Evolutionary conservation across 192 early-diverging fungal genomes (phyloP).

Genomic region (Umbelopsis vinacea): DNA sequence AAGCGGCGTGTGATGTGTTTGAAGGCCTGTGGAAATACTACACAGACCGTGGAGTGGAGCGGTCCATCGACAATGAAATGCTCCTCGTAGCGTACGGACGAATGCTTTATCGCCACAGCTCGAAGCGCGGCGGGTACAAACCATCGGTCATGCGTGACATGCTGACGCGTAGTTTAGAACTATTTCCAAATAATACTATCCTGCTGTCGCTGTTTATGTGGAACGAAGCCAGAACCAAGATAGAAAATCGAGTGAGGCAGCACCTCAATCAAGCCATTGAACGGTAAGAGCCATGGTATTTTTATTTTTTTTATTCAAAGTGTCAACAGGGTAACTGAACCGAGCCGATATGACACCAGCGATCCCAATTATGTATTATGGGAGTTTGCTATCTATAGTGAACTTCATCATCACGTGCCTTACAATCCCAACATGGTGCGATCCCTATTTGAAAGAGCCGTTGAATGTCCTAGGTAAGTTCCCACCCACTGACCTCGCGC

Average conservation of each 20-base stretch:
- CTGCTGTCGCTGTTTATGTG: conserved; percentile 59
- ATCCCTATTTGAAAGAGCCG: conserved; percentile 60
- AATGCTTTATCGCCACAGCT: conserved; percentile 39
- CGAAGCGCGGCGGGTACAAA: conserved; percentile 35
- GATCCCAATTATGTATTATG: conserved; percentile 59
- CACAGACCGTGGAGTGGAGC: conserved; percentile 25
- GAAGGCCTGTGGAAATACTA: conserved; percentile 36
- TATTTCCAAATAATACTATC: conserved; percentile 61
- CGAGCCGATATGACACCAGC: conserved; percentile 31
- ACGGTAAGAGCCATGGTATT: no score
- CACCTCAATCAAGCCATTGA: conserved; percentile 43
- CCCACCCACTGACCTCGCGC: neutral
- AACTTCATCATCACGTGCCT: conserved; percentile 55
- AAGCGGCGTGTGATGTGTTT: conserved; percentile 43
- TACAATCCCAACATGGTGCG: conserved; percentile 60
- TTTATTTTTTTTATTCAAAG: no score
- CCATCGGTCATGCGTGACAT: conserved; percentile 50
- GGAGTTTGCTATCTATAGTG: conserved; percentile 58
- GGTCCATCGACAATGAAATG: conserved; percentile 39
- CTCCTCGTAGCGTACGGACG: conserved; percentile 44
- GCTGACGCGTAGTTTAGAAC: conserved; percentile 46
- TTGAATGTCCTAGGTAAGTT: conserved; percentile 50
- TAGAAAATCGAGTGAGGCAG: conserved; percentile 60
- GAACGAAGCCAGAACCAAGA: conserved; percentile 63
- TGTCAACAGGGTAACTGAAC: no score